Percentiles rank a stretch among this genome's conserved stretches.
These are phyloP conservation scores for Melanopsichium pennsylvanicum DNA, from an alignment of 1,284 basidiomycete species.

Conservation along the genomic window DNA sequence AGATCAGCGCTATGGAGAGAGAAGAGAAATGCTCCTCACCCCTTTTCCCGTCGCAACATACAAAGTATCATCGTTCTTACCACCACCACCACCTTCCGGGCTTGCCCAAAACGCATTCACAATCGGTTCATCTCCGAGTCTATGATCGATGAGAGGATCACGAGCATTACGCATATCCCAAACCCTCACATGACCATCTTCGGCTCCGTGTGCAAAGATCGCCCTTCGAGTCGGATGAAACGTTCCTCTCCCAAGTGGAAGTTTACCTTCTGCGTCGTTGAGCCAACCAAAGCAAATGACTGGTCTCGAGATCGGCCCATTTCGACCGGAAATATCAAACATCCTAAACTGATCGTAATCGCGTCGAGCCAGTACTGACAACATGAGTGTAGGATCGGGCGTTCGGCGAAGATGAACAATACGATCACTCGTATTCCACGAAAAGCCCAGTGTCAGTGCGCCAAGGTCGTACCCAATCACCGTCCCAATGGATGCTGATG, in stretches of 20 bases:
- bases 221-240: slow-evolving; percentile 32
- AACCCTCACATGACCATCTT: slow-evolving; percentile 35
- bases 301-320: slow-evolving; percentile 29
- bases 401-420: slow-evolving; percentile 42
- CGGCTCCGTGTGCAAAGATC: slow-evolving; percentile 38
- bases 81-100: neutral
- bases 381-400: slow-evolving; percentile 36
- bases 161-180: slow-evolving; percentile 40
- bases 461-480: slow-evolving; percentile 34
- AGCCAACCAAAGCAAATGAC: slow-evolving; percentile 45
- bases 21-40: slow-evolving; percentile 14
- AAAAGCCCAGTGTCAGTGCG: slow-evolving; percentile 24
- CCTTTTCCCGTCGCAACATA: slow-evolving; percentile 23
- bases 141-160: slow-evolving; percentile 23
- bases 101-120: slow-evolving; percentile 36
- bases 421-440: slow-evolving; percentile 39
- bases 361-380: slow-evolving; percentile 19
- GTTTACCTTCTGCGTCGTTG: slow-evolving; percentile 22
- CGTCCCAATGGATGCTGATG: slow-evolving; percentile 24
- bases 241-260: slow-evolving; percentile 25
- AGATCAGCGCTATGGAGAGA: slow-evolving; percentile 1
- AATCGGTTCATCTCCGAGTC: slow-evolving; percentile 33
- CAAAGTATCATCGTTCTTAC: slow-evolving; percentile 9
- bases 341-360: slow-evolving; percentile 47
- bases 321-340: slow-evolving; percentile 36